phyloP scores from a whole-genome alignment of 148 eudicot species.

The Cornus controversa region DNA sequence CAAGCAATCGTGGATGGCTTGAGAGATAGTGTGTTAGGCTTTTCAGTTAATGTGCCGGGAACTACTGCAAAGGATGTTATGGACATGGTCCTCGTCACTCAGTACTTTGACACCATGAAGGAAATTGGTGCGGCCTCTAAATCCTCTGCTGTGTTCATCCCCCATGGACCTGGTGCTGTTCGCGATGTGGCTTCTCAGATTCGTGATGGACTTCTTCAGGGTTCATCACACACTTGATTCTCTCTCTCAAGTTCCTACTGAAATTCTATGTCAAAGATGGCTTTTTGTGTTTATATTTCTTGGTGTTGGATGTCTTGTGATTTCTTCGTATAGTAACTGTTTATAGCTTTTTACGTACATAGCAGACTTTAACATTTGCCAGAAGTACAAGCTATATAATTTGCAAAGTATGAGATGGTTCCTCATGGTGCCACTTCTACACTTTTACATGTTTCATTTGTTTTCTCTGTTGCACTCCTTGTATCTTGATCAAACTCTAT shows the following conservation, averaged over 20 bases:
- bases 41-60: conserved; percentile 63
- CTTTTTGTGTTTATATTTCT: too few relatives aligned
- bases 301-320: neutral
- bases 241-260: neutral
- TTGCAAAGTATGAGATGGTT: too few relatives aligned
- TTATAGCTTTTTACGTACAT: neutral
- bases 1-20: conserved; percentile 75
- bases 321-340: neutral
- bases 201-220: conserved; percentile 54
- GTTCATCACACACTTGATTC: conserved; percentile 7
- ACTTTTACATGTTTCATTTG: too few relatives aligned
- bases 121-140: conserved; percentile 64
- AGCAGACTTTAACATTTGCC: neutral
- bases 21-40: conserved; percentile 63
- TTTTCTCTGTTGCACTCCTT: too few relatives aligned
- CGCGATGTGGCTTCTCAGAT: conserved; percentile 61
- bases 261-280: neutral
- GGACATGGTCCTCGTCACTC: conserved; percentile 76
- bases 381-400: neutral
- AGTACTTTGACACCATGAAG: conserved; percentile 70
- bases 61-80: conserved; percentile 61
- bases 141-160: conserved; percentile 58
- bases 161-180: conserved; percentile 71
- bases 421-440: too few relatives aligned
- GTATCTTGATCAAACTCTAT: too few relatives aligned